phyloP scores from a whole-genome alignment of 1,284 basidiomycete species.

The Heterobasidion occidentale region DNA sequence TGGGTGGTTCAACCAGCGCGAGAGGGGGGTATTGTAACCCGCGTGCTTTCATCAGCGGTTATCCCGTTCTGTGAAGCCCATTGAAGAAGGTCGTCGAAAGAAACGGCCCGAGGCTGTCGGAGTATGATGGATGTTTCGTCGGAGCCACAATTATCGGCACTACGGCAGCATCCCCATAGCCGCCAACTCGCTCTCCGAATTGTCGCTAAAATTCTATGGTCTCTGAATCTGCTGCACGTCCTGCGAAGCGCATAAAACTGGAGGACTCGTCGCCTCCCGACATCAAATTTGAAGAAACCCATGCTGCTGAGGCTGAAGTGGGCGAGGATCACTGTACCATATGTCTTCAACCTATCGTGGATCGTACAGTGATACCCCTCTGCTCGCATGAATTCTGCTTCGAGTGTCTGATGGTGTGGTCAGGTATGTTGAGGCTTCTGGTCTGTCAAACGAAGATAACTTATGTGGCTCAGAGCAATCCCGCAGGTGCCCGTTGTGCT shows the following conservation, averaged over 20 bases:
- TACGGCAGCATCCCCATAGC: no score
- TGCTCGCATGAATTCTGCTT: constrained; percentile 91
- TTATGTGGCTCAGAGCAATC: constrained; percentile 47
- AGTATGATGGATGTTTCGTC: no score
- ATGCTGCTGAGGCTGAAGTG: constrained; percentile 10
- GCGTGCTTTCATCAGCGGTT: no score
- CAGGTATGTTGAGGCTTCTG: constrained; percentile 39
- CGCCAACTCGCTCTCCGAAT: neutral
- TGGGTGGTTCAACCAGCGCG: no score
- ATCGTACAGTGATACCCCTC: constrained; percentile 69
- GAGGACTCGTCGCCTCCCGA: neutral
- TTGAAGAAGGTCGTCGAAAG: no score
- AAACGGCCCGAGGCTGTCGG: no score
- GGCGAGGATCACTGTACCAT: constrained; percentile 53
- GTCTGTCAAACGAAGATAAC: neutral
- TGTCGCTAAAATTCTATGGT: neutral
- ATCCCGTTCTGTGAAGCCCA: no score
- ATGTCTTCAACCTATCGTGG: constrained; percentile 69
- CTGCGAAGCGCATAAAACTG: constrained; percentile 5
- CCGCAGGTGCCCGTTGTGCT: constrained; percentile 76
- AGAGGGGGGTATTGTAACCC: no score
- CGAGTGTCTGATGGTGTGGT: constrained; percentile 79
- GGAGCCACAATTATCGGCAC: no score
- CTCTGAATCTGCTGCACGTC: neutral
- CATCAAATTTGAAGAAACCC: neutral